Evolutionary conservation across 805 yeast genomes (phyloP).

Genomic region (Sugiyamaella floridensis): DNA sequence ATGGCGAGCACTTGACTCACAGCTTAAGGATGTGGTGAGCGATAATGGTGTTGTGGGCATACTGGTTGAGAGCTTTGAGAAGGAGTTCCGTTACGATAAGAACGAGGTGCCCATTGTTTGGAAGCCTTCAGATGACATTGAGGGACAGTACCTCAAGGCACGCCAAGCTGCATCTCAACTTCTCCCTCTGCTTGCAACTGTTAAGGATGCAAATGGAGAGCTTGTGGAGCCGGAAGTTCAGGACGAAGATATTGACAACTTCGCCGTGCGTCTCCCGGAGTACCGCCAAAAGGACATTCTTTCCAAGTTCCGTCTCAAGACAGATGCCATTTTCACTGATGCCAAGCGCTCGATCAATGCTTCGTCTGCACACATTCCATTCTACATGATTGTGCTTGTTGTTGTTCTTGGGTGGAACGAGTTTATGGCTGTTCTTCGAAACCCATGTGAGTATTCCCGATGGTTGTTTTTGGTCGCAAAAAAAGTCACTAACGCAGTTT

Average conservation of each 20-base stretch:
- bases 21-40: constrained; percentile 53
- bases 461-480: too few relatives aligned
- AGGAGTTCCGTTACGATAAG: constrained; percentile 71
- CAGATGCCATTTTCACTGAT: constrained; percentile 75
- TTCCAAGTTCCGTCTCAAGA: constrained; percentile 59
- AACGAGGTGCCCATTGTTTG: constrained; percentile 78
- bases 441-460: constrained; percentile 43
- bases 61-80: constrained; percentile 76
- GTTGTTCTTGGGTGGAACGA: constrained; percentile 92
- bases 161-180: constrained; percentile 48
- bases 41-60: constrained; percentile 60
- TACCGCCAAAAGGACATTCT: constrained; percentile 51
- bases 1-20: constrained; percentile 59
- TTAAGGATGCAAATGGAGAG: constrained; percentile 40
- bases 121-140: constrained; percentile 68
- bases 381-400: constrained; percentile 67
- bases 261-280: constrained; percentile 52
- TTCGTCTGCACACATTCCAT: constrained; percentile 73
- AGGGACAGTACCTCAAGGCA: constrained; percentile 53
- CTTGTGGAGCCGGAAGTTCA: constrained; percentile 56
- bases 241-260: constrained; percentile 32
- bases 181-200: constrained; percentile 54
- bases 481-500: constrained; percentile 29
- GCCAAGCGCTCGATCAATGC: constrained; percentile 82
- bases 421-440: constrained; percentile 77